Evolutionary conservation across 495 filamentous ascomycete species (phyloP), one percentile per base, ranked within the genome.

Genomic region (Penicillium cinerascens): DNA sequence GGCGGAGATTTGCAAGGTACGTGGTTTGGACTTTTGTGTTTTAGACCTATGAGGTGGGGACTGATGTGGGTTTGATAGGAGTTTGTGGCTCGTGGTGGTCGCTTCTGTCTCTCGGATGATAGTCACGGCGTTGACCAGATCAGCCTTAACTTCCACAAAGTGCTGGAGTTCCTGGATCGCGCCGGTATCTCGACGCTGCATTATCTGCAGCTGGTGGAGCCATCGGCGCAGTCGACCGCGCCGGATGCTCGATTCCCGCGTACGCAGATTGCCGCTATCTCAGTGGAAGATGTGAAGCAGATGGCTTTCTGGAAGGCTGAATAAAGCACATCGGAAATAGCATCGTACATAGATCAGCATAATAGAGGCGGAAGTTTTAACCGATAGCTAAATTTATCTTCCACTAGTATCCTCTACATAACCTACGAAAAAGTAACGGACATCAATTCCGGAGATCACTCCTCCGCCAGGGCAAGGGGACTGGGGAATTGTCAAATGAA

Each of bases 71-170:
- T 33, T 13, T 26, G n/a, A n/a, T 57, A 87, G 83, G 76, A 79
- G 55, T 86, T 86, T 44, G 52, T 80, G 43, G 67, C 67, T 7
- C 73, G 84, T 43, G 87, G 87, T n/a, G 92, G 92, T 17, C 77
- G 78, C 44, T 93, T 96, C 59, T 90, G 87, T 48, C 71, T 97
- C 36, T 93, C 88, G 3, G 92, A 97, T 67, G 92, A 97, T 65
- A 92, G 90, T 61, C 92, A 97, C 66, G 84, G 86, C 22, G 77
- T 89, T 51, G 85, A 80, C 8, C 91, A 97, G 67, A 78, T 97
- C 3, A 87, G 81, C 41, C 78, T 84, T 51, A 84, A 88, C 61
- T 90, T 84, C 68, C 61, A 64, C 38, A 73, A 72, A 18, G 72
- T 84, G n/a, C 60, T 87, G 50, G 73, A 81, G 0, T 95, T 82